These are phyloP conservation scores for Trichoderma parareesei DNA, from an alignment of 495 filamentous ascomycete species.

Conservation along the genomic window DNA sequence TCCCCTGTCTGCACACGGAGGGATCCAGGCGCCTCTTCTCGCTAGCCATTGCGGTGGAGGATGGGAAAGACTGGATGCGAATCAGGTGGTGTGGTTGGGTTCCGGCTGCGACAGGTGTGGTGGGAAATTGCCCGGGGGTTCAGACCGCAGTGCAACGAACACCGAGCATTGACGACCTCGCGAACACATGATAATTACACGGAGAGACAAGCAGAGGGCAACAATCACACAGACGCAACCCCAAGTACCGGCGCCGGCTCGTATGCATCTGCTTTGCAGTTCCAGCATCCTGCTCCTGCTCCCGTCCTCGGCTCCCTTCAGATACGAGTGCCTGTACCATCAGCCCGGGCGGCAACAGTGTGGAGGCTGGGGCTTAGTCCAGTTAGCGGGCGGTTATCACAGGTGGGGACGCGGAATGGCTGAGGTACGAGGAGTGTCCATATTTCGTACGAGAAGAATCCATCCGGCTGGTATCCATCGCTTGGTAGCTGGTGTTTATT, in stretches of 20 bases:
- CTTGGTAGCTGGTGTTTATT: neutral
- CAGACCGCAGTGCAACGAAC: neutral
- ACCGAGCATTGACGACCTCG: neutral
- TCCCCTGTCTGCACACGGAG: conserved; percentile 7
- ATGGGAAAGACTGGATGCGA: conserved; percentile 5
- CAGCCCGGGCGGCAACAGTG: conserved; percentile 9
- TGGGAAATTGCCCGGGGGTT: conserved; percentile 1
- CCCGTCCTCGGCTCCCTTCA: neutral
- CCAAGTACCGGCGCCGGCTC: neutral
- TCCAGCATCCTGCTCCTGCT: neutral
- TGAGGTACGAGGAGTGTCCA: neutral
- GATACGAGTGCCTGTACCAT: conserved; percentile 6
- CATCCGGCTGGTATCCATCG: conserved; percentile 2
- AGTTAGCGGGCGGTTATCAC: conserved; percentile 10
- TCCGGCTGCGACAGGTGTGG: conserved; percentile 9
- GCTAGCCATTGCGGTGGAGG: conserved; percentile 9
- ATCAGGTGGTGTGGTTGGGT: conserved; percentile 6
- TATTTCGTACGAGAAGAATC: neutral
- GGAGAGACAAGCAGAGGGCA: neutral
- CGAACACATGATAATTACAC: neutral
- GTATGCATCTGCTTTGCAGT: neutral
- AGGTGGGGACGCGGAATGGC: neutral
- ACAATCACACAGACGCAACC: neutral
- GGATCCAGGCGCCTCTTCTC: conserved; percentile 7
- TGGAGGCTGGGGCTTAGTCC: conserved; percentile 8